Conservation (phyloP, 2,329 filamentous ascomycete genomes). For the Zopfia rhizophila region DNA sequence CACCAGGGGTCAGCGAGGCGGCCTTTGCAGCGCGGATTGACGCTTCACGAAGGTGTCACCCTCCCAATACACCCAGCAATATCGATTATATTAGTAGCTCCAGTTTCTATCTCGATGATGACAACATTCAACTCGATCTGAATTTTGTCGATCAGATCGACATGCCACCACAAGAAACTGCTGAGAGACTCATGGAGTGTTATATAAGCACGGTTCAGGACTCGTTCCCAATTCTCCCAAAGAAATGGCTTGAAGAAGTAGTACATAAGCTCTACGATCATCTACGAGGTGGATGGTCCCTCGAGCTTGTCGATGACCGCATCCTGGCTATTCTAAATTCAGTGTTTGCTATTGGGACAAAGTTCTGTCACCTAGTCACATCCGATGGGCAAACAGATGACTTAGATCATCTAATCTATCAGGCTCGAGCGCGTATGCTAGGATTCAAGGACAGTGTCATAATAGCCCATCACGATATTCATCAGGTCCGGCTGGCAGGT, state of each 20-base stretch:
- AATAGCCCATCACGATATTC: slow-evolving; percentile 36
- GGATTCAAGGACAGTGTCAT: slow-evolving; percentile 26
- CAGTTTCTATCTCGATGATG: too few species aligned
- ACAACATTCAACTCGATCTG: slow-evolving; percentile 24
- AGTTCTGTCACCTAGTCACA: slow-evolving; percentile 32
- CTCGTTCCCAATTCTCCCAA: slow-evolving; percentile 23
- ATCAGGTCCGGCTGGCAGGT: slow-evolving; percentile 41
- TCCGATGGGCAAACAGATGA: slow-evolving; percentile 13
- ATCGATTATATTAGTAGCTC: too few species aligned
- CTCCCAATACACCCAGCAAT: too few species aligned
- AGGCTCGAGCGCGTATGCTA: slow-evolving; percentile 37
- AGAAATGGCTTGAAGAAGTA: slow-evolving; percentile 41
- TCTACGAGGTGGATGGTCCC: too few species aligned
- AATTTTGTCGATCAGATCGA: slow-evolving; percentile 31
- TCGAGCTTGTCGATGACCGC: slow-evolving; percentile 42
- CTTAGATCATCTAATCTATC: slow-evolving; percentile 41
- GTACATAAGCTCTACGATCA: too few species aligned
- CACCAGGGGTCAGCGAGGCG: slow-evolving; percentile 29
- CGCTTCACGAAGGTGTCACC: slow-evolving; percentile 10
- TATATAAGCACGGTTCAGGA: slow-evolving; percentile 45
- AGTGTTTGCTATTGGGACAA: slow-evolving; percentile 45
- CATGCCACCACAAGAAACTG: slow-evolving; percentile 38
- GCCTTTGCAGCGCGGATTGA: slow-evolving; percentile 17
- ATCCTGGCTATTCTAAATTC: slow-evolving; percentile 39
- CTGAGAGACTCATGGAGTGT: slow-evolving; percentile 36